Percentiles rank a stretch among this genome's conserved stretches.
phyloP scores from a whole-genome alignment of 352 stramenopile genomes.

The Phytophthora kernoviae region DNA sequence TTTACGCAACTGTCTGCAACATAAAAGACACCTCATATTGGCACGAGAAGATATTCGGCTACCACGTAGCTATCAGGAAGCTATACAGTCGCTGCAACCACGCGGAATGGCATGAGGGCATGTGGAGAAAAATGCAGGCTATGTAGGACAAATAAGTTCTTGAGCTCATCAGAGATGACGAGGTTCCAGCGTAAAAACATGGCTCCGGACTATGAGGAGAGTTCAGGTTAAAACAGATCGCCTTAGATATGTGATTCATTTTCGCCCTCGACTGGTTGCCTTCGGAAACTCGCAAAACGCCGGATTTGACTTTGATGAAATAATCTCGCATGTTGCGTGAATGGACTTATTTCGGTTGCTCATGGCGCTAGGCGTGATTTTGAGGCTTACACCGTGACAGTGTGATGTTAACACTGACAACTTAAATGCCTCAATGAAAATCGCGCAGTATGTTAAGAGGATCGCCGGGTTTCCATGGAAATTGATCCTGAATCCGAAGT shows the following conservation, averaged over 20 bases:
- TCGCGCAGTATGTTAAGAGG: no score
- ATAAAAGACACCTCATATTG: not conserved
- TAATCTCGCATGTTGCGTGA: not conserved
- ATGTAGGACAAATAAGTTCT: not conserved
- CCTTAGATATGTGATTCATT: not conserved
- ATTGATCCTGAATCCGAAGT: no score
- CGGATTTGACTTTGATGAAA: not conserved
- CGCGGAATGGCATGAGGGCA: not conserved
- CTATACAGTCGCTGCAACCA: not conserved
- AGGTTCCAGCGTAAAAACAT: not conserved
- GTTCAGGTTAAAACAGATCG: not conserved
- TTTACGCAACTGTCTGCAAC: not conserved
- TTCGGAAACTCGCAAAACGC: not conserved
- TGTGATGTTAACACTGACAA: no score
- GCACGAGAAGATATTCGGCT: not conserved
- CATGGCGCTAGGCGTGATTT: not conserved
- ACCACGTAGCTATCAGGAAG: not conserved
- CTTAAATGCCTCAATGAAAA: no score
- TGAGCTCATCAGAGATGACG: not conserved
- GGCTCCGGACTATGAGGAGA: not conserved
- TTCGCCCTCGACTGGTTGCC: not conserved
- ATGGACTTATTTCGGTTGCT: not conserved
- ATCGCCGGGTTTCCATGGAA: no score
- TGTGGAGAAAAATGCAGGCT: not conserved
- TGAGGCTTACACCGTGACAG: no score